Conservation (phyloP, 176 grass and related monocot genomes). For the Phoenix roebelenii region DNA sequence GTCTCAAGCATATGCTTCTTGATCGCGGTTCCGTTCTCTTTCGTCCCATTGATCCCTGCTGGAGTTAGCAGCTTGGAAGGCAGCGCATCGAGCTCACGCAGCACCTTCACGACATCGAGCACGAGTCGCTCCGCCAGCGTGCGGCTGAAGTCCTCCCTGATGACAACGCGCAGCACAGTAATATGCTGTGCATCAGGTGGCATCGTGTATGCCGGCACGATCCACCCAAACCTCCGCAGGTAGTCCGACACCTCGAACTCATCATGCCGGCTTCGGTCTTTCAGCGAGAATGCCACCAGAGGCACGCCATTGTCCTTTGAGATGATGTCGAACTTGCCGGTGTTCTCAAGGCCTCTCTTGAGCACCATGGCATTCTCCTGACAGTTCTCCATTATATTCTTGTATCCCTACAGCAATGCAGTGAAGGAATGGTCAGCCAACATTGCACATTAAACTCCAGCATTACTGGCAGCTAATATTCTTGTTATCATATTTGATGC, state of each 20-base stretch:
- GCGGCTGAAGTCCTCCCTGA: conserved; percentile 98
- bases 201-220: conserved; percentile 96
- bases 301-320: conserved; percentile 93
- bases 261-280: conserved; percentile 64
- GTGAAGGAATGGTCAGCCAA: background rate
- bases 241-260: conserved; percentile 92
- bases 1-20: conserved; percentile 42
- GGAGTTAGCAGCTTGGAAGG: conserved; percentile 36
- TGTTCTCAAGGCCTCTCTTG: conserved; percentile 58
- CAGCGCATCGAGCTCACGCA: conserved; percentile 66
- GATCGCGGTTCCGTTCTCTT: no score
- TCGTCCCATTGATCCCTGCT: background rate
- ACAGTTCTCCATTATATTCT: conserved; percentile 98
- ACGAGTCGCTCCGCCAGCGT: conserved; percentile 86
- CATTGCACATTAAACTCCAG: no score
- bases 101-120: conserved; percentile 74
- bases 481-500: no score
- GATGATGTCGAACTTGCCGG: conserved; percentile 69
- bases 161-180: conserved; percentile 86
- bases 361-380: conserved; percentile 95
- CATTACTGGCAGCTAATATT: no score
- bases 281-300: conserved; percentile 93
- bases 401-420: conserved; percentile 53
- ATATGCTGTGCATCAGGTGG: conserved; percentile 82
- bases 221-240: conserved; percentile 95